phyloP scores from a whole-genome alignment of 2,329 filamentous ascomycete species.

The Clonostachys rosea region DNA sequence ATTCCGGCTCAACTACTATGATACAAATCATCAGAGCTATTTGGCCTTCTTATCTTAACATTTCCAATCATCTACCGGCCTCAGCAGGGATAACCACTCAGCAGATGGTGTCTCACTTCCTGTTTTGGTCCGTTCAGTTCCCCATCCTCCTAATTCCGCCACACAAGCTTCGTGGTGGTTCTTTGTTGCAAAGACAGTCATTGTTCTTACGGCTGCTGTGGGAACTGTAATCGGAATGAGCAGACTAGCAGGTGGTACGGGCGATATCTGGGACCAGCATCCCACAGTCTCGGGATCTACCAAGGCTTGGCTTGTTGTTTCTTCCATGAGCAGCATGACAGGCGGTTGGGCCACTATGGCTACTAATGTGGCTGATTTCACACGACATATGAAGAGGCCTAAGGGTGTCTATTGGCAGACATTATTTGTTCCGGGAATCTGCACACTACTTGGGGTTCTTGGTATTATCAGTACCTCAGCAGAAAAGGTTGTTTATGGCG shows the following conservation, averaged over 20 bases:
- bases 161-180: slow-evolving; percentile 43
- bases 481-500: slow-evolving; percentile 33
- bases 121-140: slow-evolving; percentile 53
- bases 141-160: slow-evolving; percentile 51
- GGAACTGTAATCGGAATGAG: slow-evolving; percentile 10
- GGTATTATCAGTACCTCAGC: slow-evolving; percentile 52
- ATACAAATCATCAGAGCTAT: slow-evolving; percentile 36
- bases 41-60: slow-evolving; percentile 49
- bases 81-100: slow-evolving; percentile 49
- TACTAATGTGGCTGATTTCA: slow-evolving; percentile 42
- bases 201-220: slow-evolving; percentile 6
- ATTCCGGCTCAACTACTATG: slow-evolving; percentile 11
- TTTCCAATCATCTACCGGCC: slow-evolving; percentile 46
- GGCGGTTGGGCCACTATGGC: slow-evolving; percentile 21
- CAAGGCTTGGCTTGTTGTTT: slow-evolving; percentile 4
- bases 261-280: slow-evolving; percentile 10
- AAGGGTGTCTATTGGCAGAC: slow-evolving; percentile 7
- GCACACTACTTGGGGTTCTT: slow-evolving; percentile 27
- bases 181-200: slow-evolving; percentile 21
- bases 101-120: slow-evolving; percentile 50
- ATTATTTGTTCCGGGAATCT: not conserved
- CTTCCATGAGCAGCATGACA: slow-evolving; percentile 1
- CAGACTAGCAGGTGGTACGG: slow-evolving; percentile 14
- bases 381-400: slow-evolving; percentile 17
- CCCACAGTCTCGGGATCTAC: slow-evolving; percentile 2